Conservation (phyloP, 1,139 yeast genomes). For the Suhomyces bokatorum region DNA sequence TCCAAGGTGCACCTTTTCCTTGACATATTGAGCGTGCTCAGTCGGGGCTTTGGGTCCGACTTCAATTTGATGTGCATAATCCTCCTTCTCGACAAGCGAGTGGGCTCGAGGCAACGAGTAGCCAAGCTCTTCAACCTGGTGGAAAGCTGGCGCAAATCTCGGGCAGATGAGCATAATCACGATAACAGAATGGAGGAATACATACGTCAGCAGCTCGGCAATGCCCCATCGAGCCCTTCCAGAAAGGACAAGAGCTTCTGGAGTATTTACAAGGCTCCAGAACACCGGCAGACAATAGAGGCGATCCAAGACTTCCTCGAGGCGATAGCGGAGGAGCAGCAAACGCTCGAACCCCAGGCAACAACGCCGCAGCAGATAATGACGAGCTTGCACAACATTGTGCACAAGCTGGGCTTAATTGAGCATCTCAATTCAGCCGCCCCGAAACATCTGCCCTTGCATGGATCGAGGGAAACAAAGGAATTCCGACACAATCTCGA, state of each 20-base stretch:
- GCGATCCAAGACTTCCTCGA: constrained; percentile 13
- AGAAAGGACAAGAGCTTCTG: background rate
- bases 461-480: constrained; percentile 1
- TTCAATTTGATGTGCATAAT: constrained; percentile 35
- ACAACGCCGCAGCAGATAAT: constrained; percentile 21
- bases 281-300: constrained; percentile 9
- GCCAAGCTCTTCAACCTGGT: constrained; percentile 29
- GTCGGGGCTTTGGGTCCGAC: constrained; percentile 33
- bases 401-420: constrained; percentile 23
- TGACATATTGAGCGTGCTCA: constrained; percentile 48
- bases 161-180: background rate
- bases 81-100: constrained; percentile 27
- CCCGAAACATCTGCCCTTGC: constrained; percentile 1
- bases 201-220: background rate
- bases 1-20: constrained; percentile 51
- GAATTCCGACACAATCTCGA: constrained; percentile 17
- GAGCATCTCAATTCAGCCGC: constrained; percentile 24
- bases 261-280: constrained; percentile 14
- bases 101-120: constrained; percentile 26
- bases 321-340: constrained; percentile 7
- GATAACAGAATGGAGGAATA: constrained; percentile 12
- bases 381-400: constrained; percentile 22
- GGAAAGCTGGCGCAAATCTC: constrained; percentile 8
- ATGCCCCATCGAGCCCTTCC: too few species aligned
- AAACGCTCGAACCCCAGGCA: background rate